Evolutionary conservation across 2,329 filamentous ascomycete genomes (phyloP), one percentile per base, ranked within the genome.

Genomic region (Fusarium sp.): DNA sequence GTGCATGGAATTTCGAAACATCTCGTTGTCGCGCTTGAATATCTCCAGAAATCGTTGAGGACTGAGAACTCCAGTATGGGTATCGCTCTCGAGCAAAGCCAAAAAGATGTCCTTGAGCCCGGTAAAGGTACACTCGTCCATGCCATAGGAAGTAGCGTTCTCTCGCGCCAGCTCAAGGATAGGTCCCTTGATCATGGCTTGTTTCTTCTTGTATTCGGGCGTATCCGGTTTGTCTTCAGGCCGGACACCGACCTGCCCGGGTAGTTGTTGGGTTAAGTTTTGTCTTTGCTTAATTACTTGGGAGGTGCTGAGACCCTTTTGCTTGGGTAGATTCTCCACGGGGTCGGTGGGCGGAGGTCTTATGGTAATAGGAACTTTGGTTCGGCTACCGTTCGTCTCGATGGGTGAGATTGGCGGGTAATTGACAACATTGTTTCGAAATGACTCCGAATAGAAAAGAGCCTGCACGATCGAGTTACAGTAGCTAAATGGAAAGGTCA

Each of bases 391-490:
- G 70, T 92, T 89, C 56, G 93, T 89, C 75, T 93, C 89, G 68
- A 89, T 84, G 12, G 92, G 89, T 6, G 91, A 89, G 65, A 89
- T 85, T 34, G 88, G 86, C 6, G 96, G 95, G 76, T 97, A 99
- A 76, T 92, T 94, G 80, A 99, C 89, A 72, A 99, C 93, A 76
- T 95, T 89, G 83, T 97, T 91, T 81, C 96, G 92, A 80, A 99
- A 99, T 33, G 93, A 89, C 44, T 93, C 91, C 20, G 95, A 97
- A 83, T 97, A 97, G 82, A 97, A 99, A 60, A 99, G 89, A 74
- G 94, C 97, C 83, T 99, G 96, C 61, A 99, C 88, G 75, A 99
- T 97, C 15, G 96, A 99, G 81, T 99, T 99, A 83, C 93, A 97
- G 82, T 99, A 99, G 79, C 95, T 98, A 80, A 40, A 37, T 11